Evolutionary conservation across 2,329 filamentous ascomycete species (phyloP).

Genomic region (Scedosporium boydii): DNA sequence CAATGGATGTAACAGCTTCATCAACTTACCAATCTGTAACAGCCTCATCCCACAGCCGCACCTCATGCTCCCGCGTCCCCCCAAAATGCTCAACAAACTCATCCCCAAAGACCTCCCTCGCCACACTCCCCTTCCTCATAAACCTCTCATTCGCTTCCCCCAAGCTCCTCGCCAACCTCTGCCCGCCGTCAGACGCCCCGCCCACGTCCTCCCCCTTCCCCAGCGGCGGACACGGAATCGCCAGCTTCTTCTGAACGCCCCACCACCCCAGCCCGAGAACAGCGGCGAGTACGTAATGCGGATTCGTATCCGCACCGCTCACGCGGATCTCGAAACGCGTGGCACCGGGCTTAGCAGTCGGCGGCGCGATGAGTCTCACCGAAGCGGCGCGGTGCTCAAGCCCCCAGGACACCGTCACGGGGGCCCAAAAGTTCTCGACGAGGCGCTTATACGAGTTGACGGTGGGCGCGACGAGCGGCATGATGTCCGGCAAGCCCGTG

Average conservation of each 20-base stretch:
- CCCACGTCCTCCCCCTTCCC: constrained; percentile 79
- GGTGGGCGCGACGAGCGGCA: constrained; percentile 90
- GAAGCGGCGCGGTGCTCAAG: constrained; percentile 90
- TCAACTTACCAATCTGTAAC: constrained; percentile 85
- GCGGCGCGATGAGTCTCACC: constrained; percentile 80
- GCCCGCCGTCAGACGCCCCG: constrained; percentile 58
- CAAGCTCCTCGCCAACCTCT: constrained; percentile 72
- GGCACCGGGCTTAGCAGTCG: constrained; percentile 72
- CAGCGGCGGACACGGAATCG: constrained; percentile 72
- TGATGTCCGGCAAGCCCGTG: constrained; percentile 82
- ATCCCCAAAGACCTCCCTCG: constrained; percentile 88
- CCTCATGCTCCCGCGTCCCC: constrained; percentile 85
- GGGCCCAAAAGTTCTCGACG: constrained; percentile 98
- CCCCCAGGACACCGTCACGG: constrained; percentile 95
- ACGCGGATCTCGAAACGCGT: constrained; percentile 91
- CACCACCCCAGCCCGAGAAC: constrained; percentile 84
- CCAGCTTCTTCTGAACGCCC: constrained; percentile 84
- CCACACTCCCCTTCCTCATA: constrained; percentile 67
- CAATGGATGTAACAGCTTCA: neutral
- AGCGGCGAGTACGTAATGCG: constrained; percentile 76
- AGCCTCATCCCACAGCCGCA: constrained; percentile 85
- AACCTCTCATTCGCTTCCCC: constrained; percentile 79
- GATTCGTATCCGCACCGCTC: constrained; percentile 87
- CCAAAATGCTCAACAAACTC: constrained; percentile 94
- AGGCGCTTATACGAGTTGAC: constrained; percentile 97